Percentiles rank a stretch among this genome's conserved stretches.
Conservation (phyloP, 192 early-diverging fungal genomes). For the Phlyctochytrium arcticum region DNA sequence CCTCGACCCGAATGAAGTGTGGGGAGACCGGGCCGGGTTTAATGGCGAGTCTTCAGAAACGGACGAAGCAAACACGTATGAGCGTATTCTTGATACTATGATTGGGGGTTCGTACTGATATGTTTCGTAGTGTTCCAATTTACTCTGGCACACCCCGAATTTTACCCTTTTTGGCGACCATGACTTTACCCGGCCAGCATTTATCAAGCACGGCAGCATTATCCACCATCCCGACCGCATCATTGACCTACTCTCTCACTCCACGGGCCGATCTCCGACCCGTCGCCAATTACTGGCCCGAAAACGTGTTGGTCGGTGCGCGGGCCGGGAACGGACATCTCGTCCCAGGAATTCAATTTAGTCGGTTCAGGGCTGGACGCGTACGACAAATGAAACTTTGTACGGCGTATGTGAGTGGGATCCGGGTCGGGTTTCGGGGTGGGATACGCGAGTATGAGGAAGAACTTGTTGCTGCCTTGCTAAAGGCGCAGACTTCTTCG, state of each 20-base stretch:
- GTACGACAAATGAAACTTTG: too few species aligned
- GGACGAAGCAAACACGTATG: neutral
- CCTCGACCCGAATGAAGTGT: slow-evolving; percentile 10
- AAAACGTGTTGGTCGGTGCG: slow-evolving; percentile 39
- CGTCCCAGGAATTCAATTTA: slow-evolving; percentile 33
- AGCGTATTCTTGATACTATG: too few species aligned
- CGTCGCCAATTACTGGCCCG: slow-evolving; percentile 34
- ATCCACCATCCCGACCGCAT: slow-evolving; percentile 33
- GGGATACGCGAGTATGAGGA: too few species aligned
- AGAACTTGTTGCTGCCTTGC: too few species aligned
- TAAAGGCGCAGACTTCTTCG: too few species aligned
- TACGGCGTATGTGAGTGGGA: neutral
- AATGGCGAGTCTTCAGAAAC: slow-evolving; percentile 4
- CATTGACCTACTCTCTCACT: slow-evolving; percentile 29
- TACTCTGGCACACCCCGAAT: slow-evolving; percentile 39
- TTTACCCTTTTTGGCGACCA: slow-evolving; percentile 33
- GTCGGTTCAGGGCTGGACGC: slow-evolving; percentile 1
- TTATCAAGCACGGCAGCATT: slow-evolving; percentile 23
- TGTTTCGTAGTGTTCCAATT: slow-evolving; percentile 27
- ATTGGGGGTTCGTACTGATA: neutral
- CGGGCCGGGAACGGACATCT: slow-evolving; percentile 24
- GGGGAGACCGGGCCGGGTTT: slow-evolving; percentile 27
- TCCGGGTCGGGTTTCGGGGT: slow-evolving; percentile 26
- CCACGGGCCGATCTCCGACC: slow-evolving; percentile 33
- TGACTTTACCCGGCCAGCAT: neutral